Conservation (phyloP, 164 flowering plant species). For the Nelumbo lutea region DNA sequence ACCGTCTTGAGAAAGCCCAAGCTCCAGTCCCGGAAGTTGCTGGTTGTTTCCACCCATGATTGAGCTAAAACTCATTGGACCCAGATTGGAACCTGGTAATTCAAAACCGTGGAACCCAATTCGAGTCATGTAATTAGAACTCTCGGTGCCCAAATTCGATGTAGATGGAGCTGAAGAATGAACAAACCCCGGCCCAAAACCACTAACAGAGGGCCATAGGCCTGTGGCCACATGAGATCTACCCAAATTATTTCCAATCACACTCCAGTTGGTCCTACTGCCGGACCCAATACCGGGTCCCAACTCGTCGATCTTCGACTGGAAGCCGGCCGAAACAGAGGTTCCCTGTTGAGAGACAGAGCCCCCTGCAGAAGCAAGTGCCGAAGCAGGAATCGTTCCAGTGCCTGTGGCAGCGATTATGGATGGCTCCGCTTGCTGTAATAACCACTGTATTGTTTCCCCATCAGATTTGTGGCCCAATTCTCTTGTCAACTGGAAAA, state of each 20-base stretch:
- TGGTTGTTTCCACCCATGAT: conserved; percentile 31
- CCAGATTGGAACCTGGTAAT: conserved; percentile 37
- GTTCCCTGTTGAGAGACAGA: conserved; percentile 55
- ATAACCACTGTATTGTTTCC: conserved; percentile 81
- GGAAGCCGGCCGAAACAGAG: conserved; percentile 54
- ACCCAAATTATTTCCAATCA: conserved; percentile 44
- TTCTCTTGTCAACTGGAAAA: conserved; percentile 79
- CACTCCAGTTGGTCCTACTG: conserved; percentile 55
- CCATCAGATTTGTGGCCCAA: conserved; percentile 88
- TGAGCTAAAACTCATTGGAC: conserved; percentile 23
- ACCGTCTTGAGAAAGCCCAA: conserved; percentile 69
- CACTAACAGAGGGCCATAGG: conserved; percentile 58
- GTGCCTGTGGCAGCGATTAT: conserved; percentile 80
- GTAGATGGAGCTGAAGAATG: conserved; percentile 43
- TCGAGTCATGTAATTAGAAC: conserved; percentile 44
- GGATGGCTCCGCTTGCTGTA: conserved; percentile 86
- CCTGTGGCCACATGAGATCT: conserved; percentile 44
- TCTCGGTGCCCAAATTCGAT: conserved; percentile 46
- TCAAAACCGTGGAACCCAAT: conserved; percentile 70
- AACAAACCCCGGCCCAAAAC: conserved; percentile 38
- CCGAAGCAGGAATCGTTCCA: conserved; percentile 84
- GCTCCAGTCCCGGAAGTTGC: conserved; percentile 58
- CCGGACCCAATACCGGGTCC: conserved; percentile 38
- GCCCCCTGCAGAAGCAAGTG: conserved; percentile 49
- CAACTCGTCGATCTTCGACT: conserved; percentile 48